Percentiles rank a stretch among this genome's conserved stretches.
Conservation (phyloP, 345 rosid genomes). For the Lagerstroemia speciosa region DNA sequence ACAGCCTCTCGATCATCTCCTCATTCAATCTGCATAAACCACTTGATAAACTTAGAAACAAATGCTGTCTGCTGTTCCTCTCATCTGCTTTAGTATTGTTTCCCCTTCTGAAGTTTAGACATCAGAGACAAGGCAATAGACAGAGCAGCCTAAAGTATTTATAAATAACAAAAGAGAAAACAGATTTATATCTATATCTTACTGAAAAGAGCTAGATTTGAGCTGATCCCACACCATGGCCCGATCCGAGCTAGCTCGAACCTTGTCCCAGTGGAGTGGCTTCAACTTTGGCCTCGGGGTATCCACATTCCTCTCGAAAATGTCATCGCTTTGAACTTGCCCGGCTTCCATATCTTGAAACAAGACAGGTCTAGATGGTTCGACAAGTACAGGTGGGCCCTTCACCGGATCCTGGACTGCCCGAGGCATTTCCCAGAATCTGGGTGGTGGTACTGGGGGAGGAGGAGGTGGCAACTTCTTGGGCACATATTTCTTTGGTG, state of each 20-base stretch:
- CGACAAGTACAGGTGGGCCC: conserved; percentile 29
- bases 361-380: conserved; percentile 31
- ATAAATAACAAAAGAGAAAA: not conserved
- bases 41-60: not conserved
- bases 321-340: conserved; percentile 17
- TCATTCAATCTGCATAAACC: conserved; percentile 68
- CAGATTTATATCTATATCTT: conserved; percentile 23
- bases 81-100: not conserved
- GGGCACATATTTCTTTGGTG: conserved; percentile 13
- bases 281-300: conserved; percentile 63
- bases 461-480: conserved; percentile 67
- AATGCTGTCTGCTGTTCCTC: not conserved
- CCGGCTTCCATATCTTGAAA: conserved; percentile 17
- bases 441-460: conserved; percentile 54
- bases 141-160: not conserved
- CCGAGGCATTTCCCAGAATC: conserved; percentile 42
- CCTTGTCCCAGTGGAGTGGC: conserved; percentile 98
- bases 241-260: conserved; percentile 79
- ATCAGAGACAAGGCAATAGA: not conserved
- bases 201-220: conserved; percentile 88
- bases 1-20: conserved; percentile 93
- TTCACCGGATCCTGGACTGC: conserved; percentile 10
- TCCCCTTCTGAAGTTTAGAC: not conserved
- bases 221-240: conserved; percentile 97
- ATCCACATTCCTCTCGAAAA: conserved; percentile 33